These are phyloP conservation scores for Aspergillus mulundensis DNA, from an alignment of 495 filamentous ascomycete species.

Conservation along the genomic window DNA sequence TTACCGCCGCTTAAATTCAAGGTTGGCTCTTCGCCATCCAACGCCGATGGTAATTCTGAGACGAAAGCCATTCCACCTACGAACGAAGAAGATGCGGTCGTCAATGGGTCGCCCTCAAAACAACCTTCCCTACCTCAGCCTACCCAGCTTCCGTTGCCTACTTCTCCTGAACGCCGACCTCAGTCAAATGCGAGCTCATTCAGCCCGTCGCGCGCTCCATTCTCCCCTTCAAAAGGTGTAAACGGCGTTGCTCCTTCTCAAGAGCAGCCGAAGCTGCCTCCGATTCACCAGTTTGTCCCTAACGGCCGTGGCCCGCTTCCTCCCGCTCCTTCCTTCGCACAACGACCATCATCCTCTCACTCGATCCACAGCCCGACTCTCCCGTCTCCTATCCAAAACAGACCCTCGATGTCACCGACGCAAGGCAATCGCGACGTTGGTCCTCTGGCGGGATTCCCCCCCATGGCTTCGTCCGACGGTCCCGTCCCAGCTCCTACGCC, in stretches of 20 bases:
- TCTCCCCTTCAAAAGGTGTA: constrained; percentile 36
- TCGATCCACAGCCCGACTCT: constrained; percentile 35
- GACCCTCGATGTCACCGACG: constrained; percentile 48
- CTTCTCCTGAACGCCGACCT: constrained; percentile 40
- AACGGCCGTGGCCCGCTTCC: constrained; percentile 23
- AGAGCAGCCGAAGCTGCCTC: constrained; percentile 29
- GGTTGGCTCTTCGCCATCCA: constrained; percentile 49
- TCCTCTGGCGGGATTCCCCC: constrained; percentile 43
- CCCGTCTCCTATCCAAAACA: constrained; percentile 41
- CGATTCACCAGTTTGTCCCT: constrained; percentile 32
- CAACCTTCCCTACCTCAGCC: constrained; percentile 21
- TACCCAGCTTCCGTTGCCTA: constrained; percentile 31
- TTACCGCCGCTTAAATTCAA: constrained; percentile 67
- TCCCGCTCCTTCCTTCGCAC: constrained; percentile 32
- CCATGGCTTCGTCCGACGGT: constrained; percentile 25
- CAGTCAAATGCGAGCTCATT: constrained; percentile 28
- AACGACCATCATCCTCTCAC: constrained; percentile 46
- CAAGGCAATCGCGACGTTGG: constrained; percentile 47
- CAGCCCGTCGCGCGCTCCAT: constrained; percentile 33
- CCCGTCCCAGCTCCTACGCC: constrained; percentile 12
- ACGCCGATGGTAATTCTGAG: constrained; percentile 18
- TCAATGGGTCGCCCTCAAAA: constrained; percentile 20
- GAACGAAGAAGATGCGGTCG: constrained; percentile 27
- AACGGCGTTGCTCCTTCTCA: constrained; percentile 27
- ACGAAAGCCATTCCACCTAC: constrained; percentile 21